Base-by-base conservation (phyloP, 768 basidiomycete species). In the Leccinum sublutescens region DNA sequence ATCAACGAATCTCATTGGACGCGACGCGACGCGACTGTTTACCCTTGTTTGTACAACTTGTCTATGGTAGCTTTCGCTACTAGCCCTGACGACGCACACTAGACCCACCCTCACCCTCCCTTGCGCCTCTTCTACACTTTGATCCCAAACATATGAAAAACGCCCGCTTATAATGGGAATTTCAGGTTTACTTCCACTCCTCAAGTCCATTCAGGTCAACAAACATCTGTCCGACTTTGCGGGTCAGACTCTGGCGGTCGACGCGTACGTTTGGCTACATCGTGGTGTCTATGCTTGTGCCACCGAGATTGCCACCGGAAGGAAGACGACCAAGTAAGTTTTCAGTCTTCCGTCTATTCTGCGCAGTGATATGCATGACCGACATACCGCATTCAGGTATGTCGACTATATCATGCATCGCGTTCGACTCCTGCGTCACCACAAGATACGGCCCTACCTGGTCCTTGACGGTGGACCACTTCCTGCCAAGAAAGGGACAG, bases 401-500 rank as follows among this genome's bases (percentile, higher is more conserved):
- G 93, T 98, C 59, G 88, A 96, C 71, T 99, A 96, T 76, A 89
- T 89, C 40, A 96, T 98, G 94, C 86, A 93, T 64, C 86, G 90
- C 33, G 86, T 98, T 48, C 84, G 94, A 29, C 82, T 98, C 55
- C 76, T 99, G 53, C 84, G 85, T 61, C 87, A 98, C 74, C 81
- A 93, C 71, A 84, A 85, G 23, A 91, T 98, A 59, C 82, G 82
- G 53, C 96, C 97, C 1, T 94, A 91, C 71, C 78, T 99, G 25
- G 97, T 99, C 17, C 96, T 99, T 66, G 97, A 98, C 69, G 97
- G 97, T 15, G 96, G 96, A 0, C 91, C 91, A 10, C 83, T 99
- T 31, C 95, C 95, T 8, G 95, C 96, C 15, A 99, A 99, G 81
- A 86, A 84, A 71, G 87, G 86, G 0, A 98, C 96, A 0, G 97